Base-by-base conservation (phyloP, 805 yeast genomes). In the Wickerhamomyces tratensis region DNA sequence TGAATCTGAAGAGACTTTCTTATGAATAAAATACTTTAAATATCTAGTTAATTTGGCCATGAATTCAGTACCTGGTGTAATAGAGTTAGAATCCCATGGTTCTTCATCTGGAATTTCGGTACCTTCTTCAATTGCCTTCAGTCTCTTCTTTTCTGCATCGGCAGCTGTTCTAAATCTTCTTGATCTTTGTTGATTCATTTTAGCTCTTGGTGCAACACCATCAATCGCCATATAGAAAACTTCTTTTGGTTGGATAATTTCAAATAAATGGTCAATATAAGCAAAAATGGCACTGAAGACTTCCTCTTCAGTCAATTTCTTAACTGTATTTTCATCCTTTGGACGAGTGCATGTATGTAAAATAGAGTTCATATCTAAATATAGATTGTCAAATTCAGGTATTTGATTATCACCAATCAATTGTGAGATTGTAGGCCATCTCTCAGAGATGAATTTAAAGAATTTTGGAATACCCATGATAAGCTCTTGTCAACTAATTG, bases 181-280 rank as follows among this genome's bases (percentile, higher is more conserved):
- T 0, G 96, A 79, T 65, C 98, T 77, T 64, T 91, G 98, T 64
- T 91, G 98, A 60, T 91, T 91, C 96, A 91, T 89, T 59, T 91
- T 91, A 10, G 98, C 98, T 60, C 98, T 72, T 36, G 98, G 98
- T 0, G 98, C 98, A 41, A 91, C 98, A 59, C 98, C 98, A 66
- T 91, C 98, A 54, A 91, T 86, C 4, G 98, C 98, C 96, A 91
- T 88, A 59, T 83, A 89, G 52, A 91, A 86, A 12, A 82, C 77
- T 58, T 86, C 75, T 53, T 84, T 72, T 8, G 99, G 99, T 59
- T 80, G 79, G 50, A 93, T 88, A 26, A 87, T 77, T 47, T 81
- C 81, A 56, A 93, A 91, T 44, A 93, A 68, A 62, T 93, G 97
- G 60, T 93, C 98, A 49, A 93, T 91, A 57, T 93, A 93, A 33